These are phyloP conservation scores for Lactarius vividus DNA, from an alignment of 768 basidiomycete genomes.

Conservation along the genomic window DNA sequence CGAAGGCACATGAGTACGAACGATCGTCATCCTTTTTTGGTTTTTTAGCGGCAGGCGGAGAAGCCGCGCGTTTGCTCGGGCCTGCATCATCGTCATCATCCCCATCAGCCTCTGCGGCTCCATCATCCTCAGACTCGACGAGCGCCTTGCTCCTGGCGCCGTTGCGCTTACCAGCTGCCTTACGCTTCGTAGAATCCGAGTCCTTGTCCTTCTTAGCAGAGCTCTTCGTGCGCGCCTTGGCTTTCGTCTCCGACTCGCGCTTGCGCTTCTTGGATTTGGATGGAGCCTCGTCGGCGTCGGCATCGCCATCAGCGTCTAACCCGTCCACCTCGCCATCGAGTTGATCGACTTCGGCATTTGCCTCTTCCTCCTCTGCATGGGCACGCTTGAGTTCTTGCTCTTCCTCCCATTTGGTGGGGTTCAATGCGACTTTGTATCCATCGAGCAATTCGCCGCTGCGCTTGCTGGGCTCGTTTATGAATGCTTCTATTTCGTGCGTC, in stretches of 20 bases:
- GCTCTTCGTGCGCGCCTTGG: conserved; percentile 43
- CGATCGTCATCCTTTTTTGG: conserved; percentile 58
- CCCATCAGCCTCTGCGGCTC: conserved; percentile 35
- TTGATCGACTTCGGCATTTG: conserved; percentile 65
- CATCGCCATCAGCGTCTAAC: conserved; percentile 46
- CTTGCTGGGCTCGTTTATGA: conserved; percentile 74
- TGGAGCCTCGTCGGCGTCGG: conserved; percentile 40
- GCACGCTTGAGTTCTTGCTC: conserved; percentile 38
- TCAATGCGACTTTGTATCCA: conserved; percentile 72
- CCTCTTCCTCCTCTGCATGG: conserved; percentile 45
- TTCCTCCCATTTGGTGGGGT: conserved; percentile 69
- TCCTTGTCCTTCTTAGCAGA: conserved; percentile 48
- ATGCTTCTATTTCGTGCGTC: conserved; percentile 78
- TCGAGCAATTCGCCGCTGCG: conserved; percentile 69
- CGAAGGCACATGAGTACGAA: conserved; percentile 46
- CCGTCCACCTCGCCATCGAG: conserved; percentile 53
- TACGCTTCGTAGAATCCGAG: conserved; percentile 36
- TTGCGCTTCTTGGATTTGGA: conserved; percentile 57
- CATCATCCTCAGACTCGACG: conserved; percentile 68
- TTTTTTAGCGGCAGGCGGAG: conserved; percentile 66
- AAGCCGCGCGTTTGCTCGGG: conserved; percentile 48
- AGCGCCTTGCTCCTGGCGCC: conserved; percentile 59
- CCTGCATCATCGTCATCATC: conserved; percentile 41
- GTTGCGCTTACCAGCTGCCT: conserved; percentile 49
- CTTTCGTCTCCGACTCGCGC: conserved; percentile 52